Percentiles rank a stretch among this genome's conserved stretches.
These are phyloP conservation scores for Lactarius pseudohatsudake DNA, from an alignment of 768 basidiomycete genomes.

Conservation along the genomic window DNA sequence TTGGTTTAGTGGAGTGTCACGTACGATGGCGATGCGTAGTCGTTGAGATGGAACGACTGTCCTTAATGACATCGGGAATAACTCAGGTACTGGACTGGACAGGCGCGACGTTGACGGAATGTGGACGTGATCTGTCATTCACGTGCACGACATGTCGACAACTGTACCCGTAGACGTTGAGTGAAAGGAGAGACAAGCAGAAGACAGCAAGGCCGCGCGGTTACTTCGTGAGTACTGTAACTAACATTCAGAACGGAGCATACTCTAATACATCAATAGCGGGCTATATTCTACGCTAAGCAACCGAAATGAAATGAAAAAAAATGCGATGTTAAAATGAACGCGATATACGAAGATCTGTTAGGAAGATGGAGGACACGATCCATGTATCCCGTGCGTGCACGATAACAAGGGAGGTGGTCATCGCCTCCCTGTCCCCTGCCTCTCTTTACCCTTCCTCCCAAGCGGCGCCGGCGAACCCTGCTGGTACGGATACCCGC, in stretches of 20 bases:
- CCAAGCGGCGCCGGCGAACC: conserved; percentile 17
- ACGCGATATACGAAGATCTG: not conserved
- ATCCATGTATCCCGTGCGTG: not conserved
- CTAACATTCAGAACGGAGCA: not conserved
- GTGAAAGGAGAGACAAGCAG: not conserved
- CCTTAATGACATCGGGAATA: not conserved
- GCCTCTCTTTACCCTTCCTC: conserved; percentile 25
- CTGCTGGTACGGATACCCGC: conserved; percentile 3
- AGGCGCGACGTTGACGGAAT: not conserved
- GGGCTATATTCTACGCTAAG: conserved; percentile 18
- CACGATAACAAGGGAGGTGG: not conserved
- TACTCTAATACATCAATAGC: conserved; percentile 18
- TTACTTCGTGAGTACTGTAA: not conserved
- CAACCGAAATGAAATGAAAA: not conserved
- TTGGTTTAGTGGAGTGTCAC: not conserved
- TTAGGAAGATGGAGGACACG: no score
- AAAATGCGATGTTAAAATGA: not conserved
- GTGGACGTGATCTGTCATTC: conserved; percentile 5
- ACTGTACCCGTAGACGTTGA: not conserved
- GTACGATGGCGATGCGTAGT: conserved; percentile 22
- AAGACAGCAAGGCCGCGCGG: not conserved
- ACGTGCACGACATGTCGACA: not conserved
- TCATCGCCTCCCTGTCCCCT: conserved; percentile 19
- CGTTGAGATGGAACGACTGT: conserved; percentile 5
- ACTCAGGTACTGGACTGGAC: not conserved